Evolutionary conservation across 2,329 filamentous ascomycete genomes (phyloP).

Genomic region (Exserohilum turcica): DNA sequence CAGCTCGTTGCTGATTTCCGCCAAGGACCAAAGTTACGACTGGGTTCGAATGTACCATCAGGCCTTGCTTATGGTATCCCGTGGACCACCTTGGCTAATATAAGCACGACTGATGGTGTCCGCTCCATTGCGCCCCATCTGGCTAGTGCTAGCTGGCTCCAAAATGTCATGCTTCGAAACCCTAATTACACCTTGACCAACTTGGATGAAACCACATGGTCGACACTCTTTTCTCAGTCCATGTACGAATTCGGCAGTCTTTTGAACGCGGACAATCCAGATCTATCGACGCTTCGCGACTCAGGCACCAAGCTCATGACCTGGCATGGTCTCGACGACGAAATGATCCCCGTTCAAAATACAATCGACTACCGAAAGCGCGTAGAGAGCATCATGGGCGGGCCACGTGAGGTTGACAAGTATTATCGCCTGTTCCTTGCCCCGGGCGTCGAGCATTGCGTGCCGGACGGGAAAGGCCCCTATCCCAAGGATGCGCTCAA

Average conservation of each 20-base stretch:
- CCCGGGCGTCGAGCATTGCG: slow-evolving; percentile 37
- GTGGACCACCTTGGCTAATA: slow-evolving; percentile 20
- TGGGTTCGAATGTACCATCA: slow-evolving; percentile 10
- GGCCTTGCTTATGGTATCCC: slow-evolving; percentile 23
- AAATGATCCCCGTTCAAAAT: slow-evolving; percentile 32
- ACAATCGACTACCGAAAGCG: slow-evolving; percentile 30
- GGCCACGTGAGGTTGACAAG: slow-evolving; percentile 28
- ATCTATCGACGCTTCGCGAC: slow-evolving; percentile 29
- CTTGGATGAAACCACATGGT: slow-evolving; percentile 20
- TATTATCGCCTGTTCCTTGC: slow-evolving; percentile 42
- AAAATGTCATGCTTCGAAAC: slow-evolving; percentile 22
- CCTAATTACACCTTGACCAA: slow-evolving; percentile 17
- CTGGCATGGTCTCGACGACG: slow-evolving; percentile 37
- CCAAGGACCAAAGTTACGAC: slow-evolving; percentile 22
- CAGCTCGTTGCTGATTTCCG: slow-evolving; percentile 24
- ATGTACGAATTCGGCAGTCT: slow-evolving; percentile 29
- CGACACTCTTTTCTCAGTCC: slow-evolving; percentile 25
- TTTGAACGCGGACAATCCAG: slow-evolving; percentile 27
- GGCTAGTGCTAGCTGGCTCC: slow-evolving; percentile 27
- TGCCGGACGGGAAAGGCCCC: slow-evolving; percentile 21
- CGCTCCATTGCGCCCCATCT: slow-evolving; percentile 24
- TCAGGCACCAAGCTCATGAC: slow-evolving; percentile 36
- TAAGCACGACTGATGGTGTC: slow-evolving; percentile 19
- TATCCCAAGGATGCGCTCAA: slow-evolving; percentile 26
- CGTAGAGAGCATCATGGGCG: slow-evolving; percentile 34